A percentile compares a stretch with the other conserved stretches of the same genome.
phyloP scores from a whole-genome alignment of 169 alveolate species.

The Neospora caninum region DNA sequence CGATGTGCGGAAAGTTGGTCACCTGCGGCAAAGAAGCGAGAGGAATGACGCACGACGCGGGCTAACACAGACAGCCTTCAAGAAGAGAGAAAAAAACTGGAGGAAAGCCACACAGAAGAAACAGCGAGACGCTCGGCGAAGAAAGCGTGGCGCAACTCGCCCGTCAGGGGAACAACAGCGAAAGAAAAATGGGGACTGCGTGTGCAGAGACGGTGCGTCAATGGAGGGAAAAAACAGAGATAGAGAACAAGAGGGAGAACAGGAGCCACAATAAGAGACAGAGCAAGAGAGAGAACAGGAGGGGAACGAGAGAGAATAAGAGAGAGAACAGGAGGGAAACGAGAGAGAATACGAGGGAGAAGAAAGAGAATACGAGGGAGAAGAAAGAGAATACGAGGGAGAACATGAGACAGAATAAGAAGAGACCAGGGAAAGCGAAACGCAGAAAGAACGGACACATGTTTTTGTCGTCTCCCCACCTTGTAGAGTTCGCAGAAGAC shows the following conservation, averaged over 20 bases:
- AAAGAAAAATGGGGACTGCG: too few relatives aligned
- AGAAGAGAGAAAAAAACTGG: background rate
- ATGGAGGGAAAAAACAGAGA: background rate
- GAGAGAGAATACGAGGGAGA: too few relatives aligned
- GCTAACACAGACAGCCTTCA: background rate
- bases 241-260: background rate
- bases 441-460: too few relatives aligned
- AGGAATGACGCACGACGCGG: background rate
- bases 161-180: too few relatives aligned
- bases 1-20: slow-evolving; percentile 50
- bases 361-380: too few relatives aligned
- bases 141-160: background rate
- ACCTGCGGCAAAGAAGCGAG: slow-evolving; percentile 47
- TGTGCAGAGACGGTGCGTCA: too few relatives aligned
- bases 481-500: slow-evolving; percentile 60
- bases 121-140: background rate
- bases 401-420: too few relatives aligned
- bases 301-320: too few relatives aligned
- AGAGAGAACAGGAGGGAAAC: too few relatives aligned
- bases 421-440: too few relatives aligned
- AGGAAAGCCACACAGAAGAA: background rate
- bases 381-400: too few relatives aligned
- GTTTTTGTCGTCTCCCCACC: slow-evolving; percentile 1
- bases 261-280: background rate
- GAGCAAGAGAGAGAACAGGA: too few relatives aligned